Percentiles rank a stretch among this genome's conserved stretches.
These are phyloP conservation scores for Pisolithus thermaeus DNA, from an alignment of 1,284 basidiomycete genomes.

Conservation along the genomic window DNA sequence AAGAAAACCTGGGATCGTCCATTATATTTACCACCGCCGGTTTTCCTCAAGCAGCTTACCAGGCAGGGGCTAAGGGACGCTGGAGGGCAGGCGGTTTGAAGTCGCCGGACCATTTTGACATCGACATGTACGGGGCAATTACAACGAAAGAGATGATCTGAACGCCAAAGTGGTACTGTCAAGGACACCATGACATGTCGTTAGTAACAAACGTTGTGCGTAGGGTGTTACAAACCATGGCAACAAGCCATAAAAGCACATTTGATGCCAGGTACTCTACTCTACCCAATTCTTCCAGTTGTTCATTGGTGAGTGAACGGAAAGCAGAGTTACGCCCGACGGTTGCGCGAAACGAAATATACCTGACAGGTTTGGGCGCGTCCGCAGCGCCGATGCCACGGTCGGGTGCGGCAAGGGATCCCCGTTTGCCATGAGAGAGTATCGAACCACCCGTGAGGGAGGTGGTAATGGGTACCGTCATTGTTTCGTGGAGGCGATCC, in stretches of 20 bases:
- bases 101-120: conserved; percentile 43
- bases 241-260: conserved; percentile 73
- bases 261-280: conserved; percentile 89
- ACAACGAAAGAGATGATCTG: conserved; percentile 67
- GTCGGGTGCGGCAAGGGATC: conserved; percentile 9
- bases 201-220: background rate
- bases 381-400: conserved; percentile 23
- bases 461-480: conserved; percentile 71
- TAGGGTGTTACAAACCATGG: conserved; percentile 36
- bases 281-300: conserved; percentile 89
- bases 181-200: background rate
- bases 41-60: conserved; percentile 34
- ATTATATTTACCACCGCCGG: background rate
- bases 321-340: conserved; percentile 91
- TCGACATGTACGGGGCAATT: conserved; percentile 73
- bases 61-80: conserved; percentile 50
- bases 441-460: conserved; percentile 42
- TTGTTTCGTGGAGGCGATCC: conserved; percentile 48
- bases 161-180: conserved; percentile 66
- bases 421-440: background rate
- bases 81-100: conserved; percentile 55
- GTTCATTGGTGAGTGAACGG: conserved; percentile 70
- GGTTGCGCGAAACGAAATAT: conserved; percentile 80
- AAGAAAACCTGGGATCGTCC: conserved; percentile 60
- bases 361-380: conserved; percentile 60